A percentile compares a stretch with the other conserved stretches of the same genome.
Conservation (phyloP, 176 grass and related monocot genomes). For the Pontederia crassipes region DNA sequence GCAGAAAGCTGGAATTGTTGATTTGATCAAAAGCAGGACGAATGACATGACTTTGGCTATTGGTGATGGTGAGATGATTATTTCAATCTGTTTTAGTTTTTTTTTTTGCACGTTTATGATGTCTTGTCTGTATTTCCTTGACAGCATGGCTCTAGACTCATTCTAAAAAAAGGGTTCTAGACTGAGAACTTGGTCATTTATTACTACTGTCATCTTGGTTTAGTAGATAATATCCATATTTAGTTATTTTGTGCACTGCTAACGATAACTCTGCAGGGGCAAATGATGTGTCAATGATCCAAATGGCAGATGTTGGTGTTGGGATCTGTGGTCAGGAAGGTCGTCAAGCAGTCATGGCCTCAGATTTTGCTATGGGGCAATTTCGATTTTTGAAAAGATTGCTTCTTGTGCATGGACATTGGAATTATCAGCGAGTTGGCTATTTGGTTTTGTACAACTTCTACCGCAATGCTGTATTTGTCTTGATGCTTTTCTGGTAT, state of each 20-base stretch:
- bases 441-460: conserved; percentile 99
- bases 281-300: conserved; percentile 99
- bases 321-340: conserved; percentile 99
- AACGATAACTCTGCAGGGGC: conserved; percentile 53
- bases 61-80: conserved; percentile 65
- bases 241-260: too few relatives aligned
- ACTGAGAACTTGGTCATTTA: too few relatives aligned
- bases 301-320: conserved; percentile 98
- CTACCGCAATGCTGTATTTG: conserved; percentile 96
- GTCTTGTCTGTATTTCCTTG: too few relatives aligned
- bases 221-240: too few relatives aligned
- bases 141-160: too few relatives aligned
- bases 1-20: conserved; percentile 93
- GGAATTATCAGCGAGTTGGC: conserved; percentile 98
- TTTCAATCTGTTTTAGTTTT: conserved; percentile 6
- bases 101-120: conserved; percentile 3
- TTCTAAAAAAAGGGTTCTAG: too few relatives aligned
- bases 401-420: conserved; percentile 97
- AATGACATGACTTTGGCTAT: conserved; percentile 96
- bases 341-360: conserved; percentile 98
- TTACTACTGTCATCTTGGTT: too few relatives aligned
- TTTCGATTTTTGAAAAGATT: conserved; percentile 96
- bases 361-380: conserved; percentile 99
- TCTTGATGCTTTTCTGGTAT: conserved; percentile 99
- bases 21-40: conserved; percentile 84